These are phyloP conservation scores for Chaetomium sp. DNA, from an alignment of 2,329 filamentous ascomycete genomes.

Conservation along the genomic window DNA sequence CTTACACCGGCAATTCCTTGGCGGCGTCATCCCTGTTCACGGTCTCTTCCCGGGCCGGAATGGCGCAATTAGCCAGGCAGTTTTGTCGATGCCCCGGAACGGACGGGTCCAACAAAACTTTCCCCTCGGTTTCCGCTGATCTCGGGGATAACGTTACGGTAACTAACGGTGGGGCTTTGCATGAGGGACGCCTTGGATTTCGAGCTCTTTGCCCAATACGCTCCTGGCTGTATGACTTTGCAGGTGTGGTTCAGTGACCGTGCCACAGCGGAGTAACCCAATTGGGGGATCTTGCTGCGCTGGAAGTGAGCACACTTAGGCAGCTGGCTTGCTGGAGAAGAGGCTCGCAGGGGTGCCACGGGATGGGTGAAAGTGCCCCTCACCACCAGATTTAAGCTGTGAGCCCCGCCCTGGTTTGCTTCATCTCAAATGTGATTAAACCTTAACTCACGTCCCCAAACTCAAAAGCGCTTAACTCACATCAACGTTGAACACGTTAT, in stretches of 20 bases:
- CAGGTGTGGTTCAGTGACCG: not conserved
- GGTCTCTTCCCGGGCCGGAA: no score
- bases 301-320: not conserved
- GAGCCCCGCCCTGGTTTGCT: constrained; percentile 7
- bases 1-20: not conserved
- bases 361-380: constrained; percentile 1
- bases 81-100: no score
- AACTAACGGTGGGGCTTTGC: no score
- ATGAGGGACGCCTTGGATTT: no score
- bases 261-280: constrained; percentile 5
- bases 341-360: no score
- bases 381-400: constrained; percentile 14
- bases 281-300: not conserved
- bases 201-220: no score
- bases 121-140: no score
- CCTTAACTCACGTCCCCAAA: not conserved
- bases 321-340: no score
- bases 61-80: not conserved
- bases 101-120: no score
- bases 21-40: no score
- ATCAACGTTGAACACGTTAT: not conserved
- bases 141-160: no score
- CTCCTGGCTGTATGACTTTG: not conserved
- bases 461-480: not conserved
- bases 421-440: not conserved